phyloP scores from a whole-genome alignment of 2,329 filamentous ascomycete genomes.

The Colletotrichum nymphaeae region DNA sequence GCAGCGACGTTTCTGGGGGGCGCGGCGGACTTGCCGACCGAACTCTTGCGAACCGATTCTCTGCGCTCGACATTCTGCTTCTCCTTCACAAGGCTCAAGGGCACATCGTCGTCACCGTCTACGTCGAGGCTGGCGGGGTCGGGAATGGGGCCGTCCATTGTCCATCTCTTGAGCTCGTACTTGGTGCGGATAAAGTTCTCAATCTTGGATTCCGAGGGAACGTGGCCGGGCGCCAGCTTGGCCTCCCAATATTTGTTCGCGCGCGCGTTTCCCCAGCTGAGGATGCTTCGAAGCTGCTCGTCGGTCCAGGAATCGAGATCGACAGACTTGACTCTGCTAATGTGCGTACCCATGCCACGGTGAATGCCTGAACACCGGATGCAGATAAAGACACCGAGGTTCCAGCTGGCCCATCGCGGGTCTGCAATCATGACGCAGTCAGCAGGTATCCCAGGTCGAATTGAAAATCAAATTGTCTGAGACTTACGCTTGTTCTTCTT shows the following conservation, averaged over 20 bases:
- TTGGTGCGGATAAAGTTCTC: slow-evolving; percentile 99
- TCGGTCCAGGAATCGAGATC: slow-evolving; percentile 99
- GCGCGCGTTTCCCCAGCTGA: slow-evolving; percentile 95
- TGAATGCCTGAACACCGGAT: slow-evolving; percentile 99
- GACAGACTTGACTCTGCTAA: slow-evolving; percentile 97
- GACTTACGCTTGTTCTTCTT: slow-evolving; percentile 95
- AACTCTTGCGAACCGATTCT: slow-evolving; percentile 70
- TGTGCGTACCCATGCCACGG: slow-evolving; percentile 98
- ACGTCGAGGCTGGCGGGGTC: slow-evolving; percentile 89
- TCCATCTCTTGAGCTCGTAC: slow-evolving; percentile 98
- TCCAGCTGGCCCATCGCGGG: slow-evolving; percentile 99
- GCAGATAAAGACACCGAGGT: slow-evolving; percentile 95
- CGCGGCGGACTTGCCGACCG: slow-evolving; percentile 56
- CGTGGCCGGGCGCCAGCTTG: slow-evolving; percentile 89
- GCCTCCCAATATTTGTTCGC: slow-evolving; percentile 99
- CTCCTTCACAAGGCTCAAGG: slow-evolving; percentile 71
- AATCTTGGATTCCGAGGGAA: slow-evolving; percentile 96
- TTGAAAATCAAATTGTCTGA: neutral
- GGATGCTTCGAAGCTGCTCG: slow-evolving; percentile 92
- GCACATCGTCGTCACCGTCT: slow-evolving; percentile 87
- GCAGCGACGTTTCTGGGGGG: slow-evolving; percentile 40
- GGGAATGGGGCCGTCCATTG: slow-evolving; percentile 97
- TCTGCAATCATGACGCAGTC: slow-evolving; percentile 62
- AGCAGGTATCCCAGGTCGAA: neutral
- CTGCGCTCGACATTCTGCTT: slow-evolving; percentile 73